A percentile compares a stretch with the other conserved stretches of the same genome.
Conservation (phyloP, 208 protist genomes). For the Angomonas ambiguus region DNA sequence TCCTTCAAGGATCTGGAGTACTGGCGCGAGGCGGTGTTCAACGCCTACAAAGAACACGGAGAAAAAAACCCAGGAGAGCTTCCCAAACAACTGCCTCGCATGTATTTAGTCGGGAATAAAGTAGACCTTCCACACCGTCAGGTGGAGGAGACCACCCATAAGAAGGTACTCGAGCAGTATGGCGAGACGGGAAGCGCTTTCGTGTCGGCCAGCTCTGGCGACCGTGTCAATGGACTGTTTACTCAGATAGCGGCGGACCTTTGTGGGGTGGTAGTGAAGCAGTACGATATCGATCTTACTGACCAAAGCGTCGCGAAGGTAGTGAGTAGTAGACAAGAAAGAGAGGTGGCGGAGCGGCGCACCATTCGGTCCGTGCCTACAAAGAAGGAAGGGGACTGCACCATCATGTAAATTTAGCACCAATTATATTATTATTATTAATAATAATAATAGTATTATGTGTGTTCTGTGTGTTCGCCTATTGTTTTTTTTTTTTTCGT, state of each 20-base stretch:
- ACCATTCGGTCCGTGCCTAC: constrained; percentile 21
- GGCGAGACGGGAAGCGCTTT: constrained; percentile 58
- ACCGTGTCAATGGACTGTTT: constrained; percentile 84
- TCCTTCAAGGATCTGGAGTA: constrained; percentile 92
- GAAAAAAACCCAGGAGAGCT: not conserved
- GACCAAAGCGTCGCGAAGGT: constrained; percentile 50
- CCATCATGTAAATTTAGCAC: constrained; percentile 32
- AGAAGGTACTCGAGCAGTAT: constrained; percentile 39
- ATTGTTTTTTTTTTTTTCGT: not conserved
- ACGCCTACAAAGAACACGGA: constrained; percentile 8
- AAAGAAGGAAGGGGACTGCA: constrained; percentile 31
- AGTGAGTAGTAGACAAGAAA: constrained; percentile 33
- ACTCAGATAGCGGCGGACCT: constrained; percentile 84
- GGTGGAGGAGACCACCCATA: constrained; percentile 68
- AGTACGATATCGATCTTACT: constrained; percentile 66
- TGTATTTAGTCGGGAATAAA: constrained; percentile 91
- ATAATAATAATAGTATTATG: not conserved
- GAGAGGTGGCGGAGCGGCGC: constrained; percentile 18
- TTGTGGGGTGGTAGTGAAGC: constrained; percentile 58
- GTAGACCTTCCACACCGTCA: constrained; percentile 85
- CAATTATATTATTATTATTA: too few species aligned
- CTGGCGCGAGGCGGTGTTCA: constrained; percentile 77
- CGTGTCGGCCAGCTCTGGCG: constrained; percentile 91
- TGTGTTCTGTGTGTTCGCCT: too few species aligned
- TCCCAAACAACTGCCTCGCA: constrained; percentile 32